A percentile compares a stretch with the other conserved stretches of the same genome.
Conservation (phyloP, 345 rosid species). For the Syzygium aqueum region DNA sequence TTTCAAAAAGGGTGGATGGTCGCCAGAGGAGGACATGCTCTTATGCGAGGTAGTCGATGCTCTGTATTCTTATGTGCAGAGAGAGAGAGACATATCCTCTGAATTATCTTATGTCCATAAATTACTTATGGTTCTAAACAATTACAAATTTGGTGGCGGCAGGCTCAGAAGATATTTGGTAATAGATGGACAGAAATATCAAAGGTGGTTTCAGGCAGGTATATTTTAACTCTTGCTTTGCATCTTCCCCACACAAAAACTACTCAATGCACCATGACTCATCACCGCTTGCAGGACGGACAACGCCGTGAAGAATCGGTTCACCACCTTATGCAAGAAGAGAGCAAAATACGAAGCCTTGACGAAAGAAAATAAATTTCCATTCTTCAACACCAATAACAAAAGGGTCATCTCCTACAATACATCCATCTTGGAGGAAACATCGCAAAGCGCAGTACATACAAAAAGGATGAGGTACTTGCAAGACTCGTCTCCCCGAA, state of each 20-base stretch:
- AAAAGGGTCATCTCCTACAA: constrained; percentile 53
- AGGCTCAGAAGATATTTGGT: constrained; percentile 95
- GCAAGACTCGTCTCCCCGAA: neutral
- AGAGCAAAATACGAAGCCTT: constrained; percentile 90
- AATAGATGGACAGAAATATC: constrained; percentile 99
- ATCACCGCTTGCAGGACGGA: constrained; percentile 55
- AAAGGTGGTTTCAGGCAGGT: constrained; percentile 99
- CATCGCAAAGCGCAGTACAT: constrained; percentile 25
- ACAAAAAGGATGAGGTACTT: constrained; percentile 59
- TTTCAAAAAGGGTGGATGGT: constrained; percentile 99
- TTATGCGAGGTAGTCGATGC: constrained; percentile 70
- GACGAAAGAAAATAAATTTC: constrained; percentile 60
- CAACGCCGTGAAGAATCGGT: constrained; percentile 98
- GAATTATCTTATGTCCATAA: neutral
- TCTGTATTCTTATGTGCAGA: neutral
- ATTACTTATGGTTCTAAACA: neutral
- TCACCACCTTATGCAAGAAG: constrained; percentile 92
- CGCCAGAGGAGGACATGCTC: constrained; percentile 94
- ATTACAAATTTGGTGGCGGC: constrained; percentile 9
- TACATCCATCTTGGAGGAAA: constrained; percentile 29
- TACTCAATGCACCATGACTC: neutral
- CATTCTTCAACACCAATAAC: constrained; percentile 50
- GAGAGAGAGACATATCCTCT: neutral
- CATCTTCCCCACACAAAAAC: neutral
- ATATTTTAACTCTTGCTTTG: constrained; percentile 2